Base-by-base conservation (phyloP, 352 stramenopile genomes). In the Albugo candida region DNA sequence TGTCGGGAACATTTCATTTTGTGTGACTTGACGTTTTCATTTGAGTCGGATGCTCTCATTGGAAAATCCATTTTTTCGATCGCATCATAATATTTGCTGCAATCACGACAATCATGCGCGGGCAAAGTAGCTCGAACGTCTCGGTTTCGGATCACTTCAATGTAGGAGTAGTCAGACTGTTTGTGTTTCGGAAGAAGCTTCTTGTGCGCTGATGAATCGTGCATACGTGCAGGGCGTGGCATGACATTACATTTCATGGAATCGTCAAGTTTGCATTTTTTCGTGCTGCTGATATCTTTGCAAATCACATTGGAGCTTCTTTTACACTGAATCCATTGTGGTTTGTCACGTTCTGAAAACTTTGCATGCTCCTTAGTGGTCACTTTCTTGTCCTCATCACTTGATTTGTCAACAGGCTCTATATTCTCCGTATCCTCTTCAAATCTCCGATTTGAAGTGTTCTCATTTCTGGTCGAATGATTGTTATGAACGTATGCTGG, bases 71-170 rank as follows among this genome's bases (percentile, higher is more conserved):
- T 34, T 20, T 54, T 70, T 13, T 63, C 67, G 34, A 89, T 58
- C 31, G 76, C 70, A 12, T 77, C 67, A 46, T 84, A 89, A 54
- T 89, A 89, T 41, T 78, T 81, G 20, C 66, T 64, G 48, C 76
- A 89, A 41, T 89, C 70, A 14, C 64, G 36, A 44, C 76, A 89
- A 56, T 84, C 73, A 47, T 81, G 64, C 5, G 45, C 76, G 1
- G 65, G 65, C 13, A 89, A 44, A 5, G 67, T 61, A 6, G 66
- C 73, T 17, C 76, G 64, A 44, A 71, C 67, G 13, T 70, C 62
- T 18, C 61, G 61, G 34, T 84, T 86, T n/a, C 76, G 69, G 13
- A 89, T 72, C 21, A 89, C 76, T 60, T 89, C 76, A 41, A 89
- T 63, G 46, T 77, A 84, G 31, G 58, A 41, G 42, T 61, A 73